Base-by-base conservation (phyloP, 331 rosid genomes). In the Acacia concinna region DNA sequence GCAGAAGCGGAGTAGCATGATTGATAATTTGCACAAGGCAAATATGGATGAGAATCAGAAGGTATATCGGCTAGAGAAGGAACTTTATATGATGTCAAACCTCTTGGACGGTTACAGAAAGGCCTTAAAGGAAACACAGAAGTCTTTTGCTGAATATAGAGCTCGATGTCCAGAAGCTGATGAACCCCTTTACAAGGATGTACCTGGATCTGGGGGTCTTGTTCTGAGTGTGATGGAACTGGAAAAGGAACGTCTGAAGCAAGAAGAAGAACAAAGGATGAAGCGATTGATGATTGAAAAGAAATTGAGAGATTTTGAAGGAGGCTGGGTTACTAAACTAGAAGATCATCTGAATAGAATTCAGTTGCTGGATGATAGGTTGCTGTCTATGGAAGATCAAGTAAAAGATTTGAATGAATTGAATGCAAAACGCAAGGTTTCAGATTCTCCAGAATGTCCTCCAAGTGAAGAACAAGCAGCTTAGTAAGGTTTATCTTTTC, bases 131-230 rank as follows among this genome's bases (percentile, higher is more conserved):
- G 94, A 88, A 84, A 84, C 94, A 44, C 82, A 81, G 31, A 93
- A 84, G 60, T 78, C 90, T 44, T 93, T 95, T 84, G 31, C 85
- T 70, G 96, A 91, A 57, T 91, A 91, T 71, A 87, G 98, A 81
- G 84, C 81, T 15, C 84, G 68, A 1, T 80, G 79, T 83, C 91
- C 94, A 0, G 86, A 90, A 82, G 87, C 83, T 59, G 93, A 89
- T 74, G 99, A 90, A 52, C 94, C 97, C 20, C 97, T 96, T 60
- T 96, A 93, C 82, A 89, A 82, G 83, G 98, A 95, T 78, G 98
- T 96, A 82, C 87, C 96, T 52, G 96, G 91, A 21, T 89, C 98
- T 59, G 96, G 97, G 3, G 99, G 98, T 20, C 96, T 93, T 72
- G 98, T 93, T 86, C 81, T 96, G 84, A 93, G 93, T 84, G 85